Conservation (phyloP, 2,329 filamentous ascomycete species). For the Rugonectria rugulosa region DNA sequence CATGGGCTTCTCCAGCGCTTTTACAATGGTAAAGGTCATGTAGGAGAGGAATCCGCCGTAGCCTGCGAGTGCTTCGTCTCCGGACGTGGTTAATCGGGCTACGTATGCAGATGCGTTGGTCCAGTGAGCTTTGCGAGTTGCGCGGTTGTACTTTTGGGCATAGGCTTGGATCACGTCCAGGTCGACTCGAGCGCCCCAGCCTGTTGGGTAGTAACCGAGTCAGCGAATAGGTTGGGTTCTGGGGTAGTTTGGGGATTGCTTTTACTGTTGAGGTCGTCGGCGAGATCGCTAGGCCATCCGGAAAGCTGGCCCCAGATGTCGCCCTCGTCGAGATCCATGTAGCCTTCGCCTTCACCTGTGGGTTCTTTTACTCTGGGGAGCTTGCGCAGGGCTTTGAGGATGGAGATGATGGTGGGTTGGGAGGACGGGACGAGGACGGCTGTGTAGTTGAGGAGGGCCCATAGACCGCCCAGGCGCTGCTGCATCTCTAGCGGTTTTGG, state of each 20-base stretch:
- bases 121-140: not conserved
- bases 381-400: slow-evolving; percentile 3
- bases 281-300: slow-evolving; percentile 7
- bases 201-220: not conserved
- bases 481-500: slow-evolving; percentile 15
- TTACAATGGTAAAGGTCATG: slow-evolving; percentile 3
- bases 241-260: too few relatives aligned
- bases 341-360: slow-evolving; percentile 6
- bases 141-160: not conserved
- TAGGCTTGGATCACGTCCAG: not conserved
- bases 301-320: slow-evolving; percentile 17
- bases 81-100: slow-evolving; percentile 7
- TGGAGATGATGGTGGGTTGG: slow-evolving; percentile 9
- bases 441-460: slow-evolving; percentile 16
- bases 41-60: slow-evolving; percentile 10
- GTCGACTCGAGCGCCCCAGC: not conserved
- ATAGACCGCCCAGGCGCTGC: slow-evolving; percentile 14
- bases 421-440: slow-evolving; percentile 4
- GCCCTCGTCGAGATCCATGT: slow-evolving; percentile 11
- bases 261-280: slow-evolving; percentile 17
- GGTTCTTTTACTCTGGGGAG: slow-evolving; percentile 8
- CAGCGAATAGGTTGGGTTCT: too few relatives aligned
- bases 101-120: slow-evolving; percentile 1
- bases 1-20: not conserved
- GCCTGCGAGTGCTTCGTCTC: slow-evolving; percentile 1